Evolutionary conservation across 129 eudicot genomes (phyloP).

Genomic region (Kitagawia praeruptora): DNA sequence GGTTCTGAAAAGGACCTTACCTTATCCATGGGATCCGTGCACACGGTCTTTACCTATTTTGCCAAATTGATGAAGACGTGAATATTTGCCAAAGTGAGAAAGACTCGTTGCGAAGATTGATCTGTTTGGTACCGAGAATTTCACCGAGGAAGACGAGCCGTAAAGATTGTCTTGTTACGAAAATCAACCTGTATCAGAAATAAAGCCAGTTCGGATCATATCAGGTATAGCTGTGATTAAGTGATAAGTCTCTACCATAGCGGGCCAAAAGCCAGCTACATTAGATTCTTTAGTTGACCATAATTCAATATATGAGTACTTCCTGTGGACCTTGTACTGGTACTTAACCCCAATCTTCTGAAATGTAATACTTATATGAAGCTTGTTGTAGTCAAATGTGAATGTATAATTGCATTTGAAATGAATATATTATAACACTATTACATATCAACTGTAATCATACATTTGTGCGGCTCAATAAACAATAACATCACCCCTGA

Average conservation of each 20-base stretch:
- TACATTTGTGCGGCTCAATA: not conserved
- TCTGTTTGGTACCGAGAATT: no score
- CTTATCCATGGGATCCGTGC: no score
- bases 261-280: conserved; percentile 90
- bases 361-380: not conserved
- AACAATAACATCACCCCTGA: not conserved
- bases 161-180: no score
- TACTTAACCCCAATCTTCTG: not conserved
- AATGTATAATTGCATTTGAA: no score
- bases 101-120: no score
- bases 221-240: conserved; percentile 58
- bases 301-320: not conserved
- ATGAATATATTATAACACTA: no score
- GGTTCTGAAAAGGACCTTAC: no score
- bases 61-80: no score
- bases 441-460: not conserved
- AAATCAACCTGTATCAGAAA: conserved; percentile 70
- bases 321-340: not conserved
- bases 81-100: no score
- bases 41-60: no score
- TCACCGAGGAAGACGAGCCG: no score
- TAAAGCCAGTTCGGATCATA: conserved; percentile 44
- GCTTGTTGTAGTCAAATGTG: not conserved
- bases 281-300: not conserved
- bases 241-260: conserved; percentile 60